These are phyloP conservation scores for Trypanosomatidae sp. DNA, from an alignment of 208 protist species.

Conservation along the genomic window DNA sequence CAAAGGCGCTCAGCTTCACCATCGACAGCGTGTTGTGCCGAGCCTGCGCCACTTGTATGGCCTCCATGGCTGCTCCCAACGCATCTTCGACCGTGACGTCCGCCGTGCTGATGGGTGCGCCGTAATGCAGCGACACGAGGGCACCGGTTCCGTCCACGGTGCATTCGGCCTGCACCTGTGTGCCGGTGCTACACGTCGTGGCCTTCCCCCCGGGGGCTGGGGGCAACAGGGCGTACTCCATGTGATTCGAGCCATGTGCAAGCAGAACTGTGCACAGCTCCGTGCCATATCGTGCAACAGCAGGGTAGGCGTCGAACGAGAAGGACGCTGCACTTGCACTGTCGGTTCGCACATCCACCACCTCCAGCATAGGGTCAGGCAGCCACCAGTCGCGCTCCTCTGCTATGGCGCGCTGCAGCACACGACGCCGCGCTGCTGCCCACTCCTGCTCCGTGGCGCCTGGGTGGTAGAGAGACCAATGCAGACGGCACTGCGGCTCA, in stretches of 20 bases:
- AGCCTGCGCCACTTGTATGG: conserved; percentile 63
- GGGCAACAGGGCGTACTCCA: conserved; percentile 19
- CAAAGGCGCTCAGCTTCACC: conserved; percentile 50
- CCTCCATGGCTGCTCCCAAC: conserved; percentile 45
- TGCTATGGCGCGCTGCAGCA: conserved; percentile 57
- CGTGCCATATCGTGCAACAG: conserved; percentile 60
- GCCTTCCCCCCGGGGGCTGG: conserved; percentile 13
- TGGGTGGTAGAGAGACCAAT: conserved; percentile 81
- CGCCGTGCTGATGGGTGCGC: conserved; percentile 29
- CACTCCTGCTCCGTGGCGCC: conserved; percentile 79
- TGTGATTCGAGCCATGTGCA: conserved; percentile 38
- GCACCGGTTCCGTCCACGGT: conserved; percentile 76
- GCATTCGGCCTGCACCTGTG: conserved; percentile 44
- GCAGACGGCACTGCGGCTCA: conserved; percentile 54
- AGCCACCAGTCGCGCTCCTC: conserved; percentile 85
- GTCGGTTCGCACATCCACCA: conserved; percentile 45
- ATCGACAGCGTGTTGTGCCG: conserved; percentile 70
- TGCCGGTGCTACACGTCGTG: neutral
- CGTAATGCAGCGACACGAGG: conserved; percentile 36
- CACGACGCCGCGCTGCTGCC: conserved; percentile 57
- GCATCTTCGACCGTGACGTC: conserved; percentile 56
- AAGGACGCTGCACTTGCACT: conserved; percentile 33
- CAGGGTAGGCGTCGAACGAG: conserved; percentile 40
- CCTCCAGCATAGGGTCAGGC: conserved; percentile 72
- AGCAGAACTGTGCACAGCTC: conserved; percentile 64